Evolutionary conservation across 176 grass and related monocot genomes (phyloP), one percentile per base, ranked within the genome.

Genomic region (Otatea glauca): DNA sequence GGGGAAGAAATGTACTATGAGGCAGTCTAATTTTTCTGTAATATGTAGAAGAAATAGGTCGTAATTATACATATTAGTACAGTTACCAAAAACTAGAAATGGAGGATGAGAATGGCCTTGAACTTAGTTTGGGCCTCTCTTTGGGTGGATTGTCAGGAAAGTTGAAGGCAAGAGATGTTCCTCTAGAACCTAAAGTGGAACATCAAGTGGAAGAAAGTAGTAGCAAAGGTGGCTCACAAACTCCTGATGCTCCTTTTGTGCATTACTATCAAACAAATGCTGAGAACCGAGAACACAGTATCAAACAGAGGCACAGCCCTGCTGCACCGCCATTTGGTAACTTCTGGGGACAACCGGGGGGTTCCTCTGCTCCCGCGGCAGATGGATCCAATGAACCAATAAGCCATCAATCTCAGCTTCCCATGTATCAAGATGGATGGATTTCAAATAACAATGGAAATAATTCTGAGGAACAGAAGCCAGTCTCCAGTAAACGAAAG

Each of bases 51-150:
- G 67, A 49, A 74, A 75, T 48, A 83, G 49, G 24, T 45, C 5
- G 2, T 82, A 74, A 66, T 59, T 45, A 44, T 38, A 37, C 78
- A 44, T 44, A 80, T 13, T 51, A 53, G 37, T 56, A 32, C 25
- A 29, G 45, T 66, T 81, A 89, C 51, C 45, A 72, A 27, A 71
- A 82, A 50, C 9, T 73, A 14, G 68, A 71, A 81, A 94, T 95
- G 96, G 96, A 98, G 1, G 93, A 95, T 32, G 94, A 97, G 7
- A 97, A 89, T 88, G 93, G 89, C 37, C 91, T 98, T 70, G 93
- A 95, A 71, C 93, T 98, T 56, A 98, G 91, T 76, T 90, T 98
- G 78, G 96, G 93, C 53, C 93, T 98, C 35, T 92, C 96, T 69
- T 84, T 95, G 50, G 95, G 96, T 23, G 93, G 93, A 9, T 83